Evolutionary conservation across 2,329 filamentous ascomycete genomes (phyloP).

Genomic region (Ophiostoma quercus): DNA sequence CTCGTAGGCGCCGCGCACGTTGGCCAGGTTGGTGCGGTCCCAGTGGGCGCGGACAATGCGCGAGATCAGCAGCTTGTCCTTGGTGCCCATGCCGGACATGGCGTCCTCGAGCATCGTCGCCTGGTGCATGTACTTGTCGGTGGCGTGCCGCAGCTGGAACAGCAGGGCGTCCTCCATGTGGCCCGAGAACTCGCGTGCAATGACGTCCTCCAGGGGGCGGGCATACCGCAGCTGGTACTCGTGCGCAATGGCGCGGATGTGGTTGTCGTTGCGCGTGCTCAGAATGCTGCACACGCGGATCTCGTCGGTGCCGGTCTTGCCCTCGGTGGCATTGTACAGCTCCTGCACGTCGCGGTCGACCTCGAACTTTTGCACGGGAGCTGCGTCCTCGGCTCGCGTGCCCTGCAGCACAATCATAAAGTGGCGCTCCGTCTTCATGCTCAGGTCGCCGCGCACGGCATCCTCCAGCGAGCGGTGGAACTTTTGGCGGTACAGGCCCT

Average conservation of each 20-base stretch:
- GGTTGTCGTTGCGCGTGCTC: conserved; percentile 67
- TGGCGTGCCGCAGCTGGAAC: conserved; percentile 69
- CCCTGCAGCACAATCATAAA: conserved; percentile 78
- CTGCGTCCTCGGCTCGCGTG: conserved; percentile 69
- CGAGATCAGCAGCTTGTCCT: conserved; percentile 71
- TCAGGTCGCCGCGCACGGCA: conserved; percentile 73
- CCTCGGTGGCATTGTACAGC: conserved; percentile 72
- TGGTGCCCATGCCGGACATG: conserved; percentile 84
- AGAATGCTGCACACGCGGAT: conserved; percentile 74
- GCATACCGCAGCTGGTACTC: conserved; percentile 69
- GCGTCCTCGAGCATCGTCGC: conserved; percentile 75
- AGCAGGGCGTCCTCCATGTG: conserved; percentile 86
- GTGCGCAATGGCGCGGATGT: conserved; percentile 75
- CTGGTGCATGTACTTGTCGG: conserved; percentile 78
- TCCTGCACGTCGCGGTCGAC: conserved; percentile 71
- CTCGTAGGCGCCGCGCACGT: conserved; percentile 73
- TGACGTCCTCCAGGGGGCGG: conserved; percentile 63
- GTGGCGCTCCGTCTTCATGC: conserved; percentile 77
- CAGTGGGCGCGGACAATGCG: conserved; percentile 80
- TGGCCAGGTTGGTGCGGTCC: conserved; percentile 67
- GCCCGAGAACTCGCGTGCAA: conserved; percentile 79
- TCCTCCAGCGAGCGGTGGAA: conserved; percentile 63
- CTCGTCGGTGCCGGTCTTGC: conserved; percentile 66
- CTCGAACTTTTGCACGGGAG: conserved; percentile 65
- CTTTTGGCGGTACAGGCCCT: conserved; percentile 64